Percentiles rank a stretch among this genome's conserved stretches.
These are phyloP conservation scores for Rhododendron kiyosumense DNA, from an alignment of 148 eudicot species.

Conservation along the genomic window DNA sequence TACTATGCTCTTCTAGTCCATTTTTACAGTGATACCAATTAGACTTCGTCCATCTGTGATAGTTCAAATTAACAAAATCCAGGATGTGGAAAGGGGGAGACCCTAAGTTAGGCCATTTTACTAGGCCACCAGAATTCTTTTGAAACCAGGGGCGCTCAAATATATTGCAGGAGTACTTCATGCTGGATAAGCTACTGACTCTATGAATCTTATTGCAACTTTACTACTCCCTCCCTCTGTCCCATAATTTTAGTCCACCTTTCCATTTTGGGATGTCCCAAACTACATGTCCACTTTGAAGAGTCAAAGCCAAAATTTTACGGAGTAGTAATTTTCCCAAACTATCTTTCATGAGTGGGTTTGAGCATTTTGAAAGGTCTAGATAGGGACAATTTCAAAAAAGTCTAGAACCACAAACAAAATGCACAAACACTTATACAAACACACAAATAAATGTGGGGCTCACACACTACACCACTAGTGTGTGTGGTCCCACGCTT, in stretches of 20 bases:
- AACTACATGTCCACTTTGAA: background rate
- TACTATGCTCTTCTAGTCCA: background rate
- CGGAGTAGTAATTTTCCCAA: background rate
- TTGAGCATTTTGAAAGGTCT: background rate
- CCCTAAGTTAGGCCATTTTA: background rate
- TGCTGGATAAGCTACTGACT: background rate
- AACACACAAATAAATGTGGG: background rate
- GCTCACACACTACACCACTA: background rate
- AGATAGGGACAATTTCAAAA: background rate
- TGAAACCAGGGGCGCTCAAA: background rate
- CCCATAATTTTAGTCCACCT: background rate
- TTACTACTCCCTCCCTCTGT: background rate
- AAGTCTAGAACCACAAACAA: background rate
- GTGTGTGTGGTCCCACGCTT: background rate
- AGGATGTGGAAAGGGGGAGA: background rate
- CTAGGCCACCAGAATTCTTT: background rate
- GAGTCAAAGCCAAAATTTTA: background rate
- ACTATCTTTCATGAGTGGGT: background rate
- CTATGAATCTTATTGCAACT: background rate
- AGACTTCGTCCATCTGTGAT: background rate
- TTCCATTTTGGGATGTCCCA: background rate
- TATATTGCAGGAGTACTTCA: background rate
- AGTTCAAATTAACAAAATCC: background rate
- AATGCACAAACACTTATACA: background rate
- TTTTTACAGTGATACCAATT: background rate